A percentile compares a stretch with the other conserved stretches of the same genome.
Evolutionary conservation across 2,329 filamentous ascomycete species (phyloP).

Genomic region (Trichoderma guizhouense): DNA sequence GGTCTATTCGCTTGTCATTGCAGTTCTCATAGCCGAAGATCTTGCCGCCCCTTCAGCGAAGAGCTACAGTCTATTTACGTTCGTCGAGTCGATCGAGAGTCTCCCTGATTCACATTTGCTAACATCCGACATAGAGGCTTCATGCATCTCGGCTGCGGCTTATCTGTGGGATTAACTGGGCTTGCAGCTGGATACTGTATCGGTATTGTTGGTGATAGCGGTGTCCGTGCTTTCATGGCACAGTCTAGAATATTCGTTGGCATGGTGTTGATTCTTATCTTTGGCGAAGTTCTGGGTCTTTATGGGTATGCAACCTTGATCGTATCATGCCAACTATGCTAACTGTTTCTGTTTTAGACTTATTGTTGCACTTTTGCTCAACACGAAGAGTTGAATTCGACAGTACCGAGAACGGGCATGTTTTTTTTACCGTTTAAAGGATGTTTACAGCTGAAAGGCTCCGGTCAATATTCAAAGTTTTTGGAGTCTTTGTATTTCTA

Average conservation of each 20-base stretch:
- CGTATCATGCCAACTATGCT: neutral
- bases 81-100: constrained; percentile 33
- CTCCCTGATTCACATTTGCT: constrained; percentile 21
- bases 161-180: constrained; percentile 89
- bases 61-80: constrained; percentile 82
- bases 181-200: constrained; percentile 95
- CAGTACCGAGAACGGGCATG: neutral
- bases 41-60: constrained; percentile 65
- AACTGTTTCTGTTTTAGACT: constrained; percentile 51
- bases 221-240: constrained; percentile 92
- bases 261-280: constrained; percentile 98
- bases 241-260: constrained; percentile 95
- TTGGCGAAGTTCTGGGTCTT: constrained; percentile 92
- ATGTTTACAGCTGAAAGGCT: neutral
- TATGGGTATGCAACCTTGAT: constrained; percentile 68
- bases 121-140: constrained; percentile 61
- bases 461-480: constrained; percentile 1
- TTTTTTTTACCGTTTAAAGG: neutral
- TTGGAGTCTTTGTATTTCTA: neutral
- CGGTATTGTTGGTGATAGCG: constrained; percentile 89
- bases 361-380: constrained; percentile 89
- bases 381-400: constrained; percentile 73
- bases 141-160: constrained; percentile 86
- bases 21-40: constrained; percentile 91
- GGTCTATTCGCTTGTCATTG: constrained; percentile 95